Percentiles rank a stretch among this genome's conserved stretches.
Evolutionary conservation across 192 early-diverging fungal species (phyloP).

Genomic region (Geranomyces variabilis): DNA sequence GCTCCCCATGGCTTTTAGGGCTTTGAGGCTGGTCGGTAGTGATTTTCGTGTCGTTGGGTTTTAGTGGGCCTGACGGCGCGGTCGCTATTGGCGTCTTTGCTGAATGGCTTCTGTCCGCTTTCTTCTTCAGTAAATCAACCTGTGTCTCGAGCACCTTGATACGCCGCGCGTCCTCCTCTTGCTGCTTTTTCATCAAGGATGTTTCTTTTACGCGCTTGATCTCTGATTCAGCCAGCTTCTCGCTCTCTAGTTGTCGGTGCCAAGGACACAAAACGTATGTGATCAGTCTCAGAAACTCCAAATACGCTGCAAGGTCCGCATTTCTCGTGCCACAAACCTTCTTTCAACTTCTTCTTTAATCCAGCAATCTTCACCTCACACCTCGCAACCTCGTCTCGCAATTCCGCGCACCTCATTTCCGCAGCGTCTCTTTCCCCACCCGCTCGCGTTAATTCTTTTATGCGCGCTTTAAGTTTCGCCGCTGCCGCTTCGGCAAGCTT

Average conservation of each 20-base stretch:
- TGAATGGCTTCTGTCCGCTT: conserved; percentile 38
- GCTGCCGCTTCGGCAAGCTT: conserved; percentile 43
- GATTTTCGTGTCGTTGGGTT: not conserved
- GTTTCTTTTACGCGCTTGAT: conserved; percentile 40
- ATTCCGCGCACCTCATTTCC: conserved; percentile 32
- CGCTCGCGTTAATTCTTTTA: conserved; percentile 44
- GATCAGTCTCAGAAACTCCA: not conserved
- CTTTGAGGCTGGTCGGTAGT: not conserved
- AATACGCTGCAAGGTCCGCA: not conserved
- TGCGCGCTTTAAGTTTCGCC: conserved; percentile 42
- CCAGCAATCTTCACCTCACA: conserved; percentile 15
- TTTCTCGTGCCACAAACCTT: conserved; percentile 8
- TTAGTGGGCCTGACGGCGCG: conserved; percentile 1
- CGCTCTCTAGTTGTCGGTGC: conserved; percentile 37
- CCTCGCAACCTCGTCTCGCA: conserved; percentile 48
- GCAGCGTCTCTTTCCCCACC: conserved; percentile 40
- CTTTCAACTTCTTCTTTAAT: conserved; percentile 55
- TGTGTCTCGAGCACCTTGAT: conserved; percentile 45
- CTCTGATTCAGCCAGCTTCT: conserved; percentile 49
- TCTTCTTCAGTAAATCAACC: conserved; percentile 44
- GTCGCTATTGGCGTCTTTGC: not conserved
- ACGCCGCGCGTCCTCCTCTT: conserved; percentile 47
- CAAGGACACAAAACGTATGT: no score
- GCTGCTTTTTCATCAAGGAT: conserved; percentile 41
- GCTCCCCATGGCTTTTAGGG: not conserved